Percentiles rank a stretch among this genome's conserved stretches.
Evolutionary conservation across 2,329 filamentous ascomycete genomes (phyloP).

Genomic region (Colletotrichum coccodes): DNA sequence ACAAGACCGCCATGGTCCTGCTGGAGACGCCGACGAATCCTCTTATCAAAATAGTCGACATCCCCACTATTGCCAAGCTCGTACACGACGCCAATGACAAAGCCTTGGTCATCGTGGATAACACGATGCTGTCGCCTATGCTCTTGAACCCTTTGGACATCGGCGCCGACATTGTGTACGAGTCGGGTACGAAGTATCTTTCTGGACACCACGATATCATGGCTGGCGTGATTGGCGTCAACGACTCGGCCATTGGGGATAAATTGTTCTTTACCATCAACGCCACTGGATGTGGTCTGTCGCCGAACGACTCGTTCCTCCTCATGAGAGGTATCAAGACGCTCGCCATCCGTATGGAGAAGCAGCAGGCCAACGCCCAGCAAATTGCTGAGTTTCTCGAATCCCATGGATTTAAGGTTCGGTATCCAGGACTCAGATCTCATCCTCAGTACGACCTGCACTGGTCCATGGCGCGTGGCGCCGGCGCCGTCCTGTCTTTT

Average conservation of each 20-base stretch:
- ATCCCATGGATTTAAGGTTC: constrained; percentile 89
- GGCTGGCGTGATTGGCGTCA: constrained; percentile 95
- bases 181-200: constrained; percentile 97
- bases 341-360: constrained; percentile 97
- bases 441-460: constrained; percentile 98
- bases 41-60: constrained; percentile 96
- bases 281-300: constrained; percentile 90
- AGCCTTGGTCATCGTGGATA: constrained; percentile 92
- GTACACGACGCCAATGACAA: constrained; percentile 82
- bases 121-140: constrained; percentile 98
- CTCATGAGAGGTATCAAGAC: constrained; percentile 97
- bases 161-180: constrained; percentile 95
- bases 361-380: constrained; percentile 94
- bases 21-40: constrained; percentile 98
- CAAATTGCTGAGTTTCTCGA: constrained; percentile 93
- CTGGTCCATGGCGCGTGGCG: constrained; percentile 93
- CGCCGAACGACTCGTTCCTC: constrained; percentile 95
- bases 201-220: constrained; percentile 99
- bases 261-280: constrained; percentile 98
- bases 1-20: constrained; percentile 93
- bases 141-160: constrained; percentile 93
- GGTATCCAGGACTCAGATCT: constrained; percentile 92
- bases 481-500: constrained; percentile 94
- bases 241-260: constrained; percentile 83
- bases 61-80: constrained; percentile 79